Conservation (phyloP, 1,284 basidiomycete genomes). For the Veloboletus limbatus region DNA sequence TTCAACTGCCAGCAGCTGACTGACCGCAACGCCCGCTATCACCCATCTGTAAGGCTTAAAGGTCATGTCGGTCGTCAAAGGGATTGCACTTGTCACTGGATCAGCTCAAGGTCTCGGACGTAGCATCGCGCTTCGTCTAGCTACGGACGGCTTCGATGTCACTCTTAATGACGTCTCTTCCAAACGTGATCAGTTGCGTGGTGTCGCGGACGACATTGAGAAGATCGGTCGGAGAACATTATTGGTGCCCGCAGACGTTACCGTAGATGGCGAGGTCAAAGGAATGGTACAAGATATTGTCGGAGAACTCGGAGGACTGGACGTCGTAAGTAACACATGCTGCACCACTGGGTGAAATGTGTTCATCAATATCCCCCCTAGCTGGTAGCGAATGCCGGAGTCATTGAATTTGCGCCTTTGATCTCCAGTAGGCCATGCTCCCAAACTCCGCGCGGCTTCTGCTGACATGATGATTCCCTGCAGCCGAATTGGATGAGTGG, state of each 20-base stretch:
- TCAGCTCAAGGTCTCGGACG: conserved; percentile 14
- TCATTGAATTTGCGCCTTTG: background rate
- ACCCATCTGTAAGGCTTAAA: background rate
- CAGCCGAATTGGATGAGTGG: conserved; percentile 22
- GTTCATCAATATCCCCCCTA: background rate
- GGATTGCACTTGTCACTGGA: conserved; percentile 15
- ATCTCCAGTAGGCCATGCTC: conserved; percentile 4
- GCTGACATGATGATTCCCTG: background rate
- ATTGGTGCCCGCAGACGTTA: conserved; percentile 7
- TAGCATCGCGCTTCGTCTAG: conserved; percentile 15
- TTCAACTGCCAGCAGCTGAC: background rate
- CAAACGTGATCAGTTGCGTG: conserved; percentile 8
- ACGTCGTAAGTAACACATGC: conserved; percentile 4
- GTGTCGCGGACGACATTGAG: conserved; percentile 7
- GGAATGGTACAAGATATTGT: conserved; percentile 4
- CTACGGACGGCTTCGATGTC: conserved; percentile 14
- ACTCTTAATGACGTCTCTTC: conserved; percentile 14
- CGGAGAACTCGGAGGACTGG: conserved; percentile 7
- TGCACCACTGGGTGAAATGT: background rate
- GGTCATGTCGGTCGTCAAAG: conserved; percentile 5
- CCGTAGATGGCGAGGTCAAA: conserved; percentile 5
- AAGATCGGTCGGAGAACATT: conserved; percentile 4
- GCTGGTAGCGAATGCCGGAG: conserved; percentile 15
- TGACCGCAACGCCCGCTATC: background rate
- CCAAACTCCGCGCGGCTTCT: too few relatives aligned